Base-by-base conservation (phyloP, 345 rosid genomes). In the Eucalyptus pumila region DNA sequence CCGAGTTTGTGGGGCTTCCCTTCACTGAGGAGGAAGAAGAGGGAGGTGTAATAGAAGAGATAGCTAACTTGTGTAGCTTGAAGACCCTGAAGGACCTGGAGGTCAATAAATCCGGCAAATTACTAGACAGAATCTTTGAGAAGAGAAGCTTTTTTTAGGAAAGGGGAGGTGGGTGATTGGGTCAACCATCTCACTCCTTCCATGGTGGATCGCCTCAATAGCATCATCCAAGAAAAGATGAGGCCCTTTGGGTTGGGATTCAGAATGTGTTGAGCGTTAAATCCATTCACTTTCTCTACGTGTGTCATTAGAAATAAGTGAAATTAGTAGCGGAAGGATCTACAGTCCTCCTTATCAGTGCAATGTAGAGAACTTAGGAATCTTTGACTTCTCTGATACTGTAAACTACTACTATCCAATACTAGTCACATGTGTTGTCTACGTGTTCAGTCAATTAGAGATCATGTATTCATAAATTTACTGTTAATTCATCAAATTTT, bases 101-200 rank as follows among this genome's bases (percentile, higher is more conserved):
- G 23, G 80, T 15, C 80, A 67, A 67, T 19, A 67, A 67, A 32
- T 15, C 21, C 3, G 40, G 80, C 80, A 32, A n/a, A 16, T 14
- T 67, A 14, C 19, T 6, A 7, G 16, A 0, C 15, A 5, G 0
- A 13, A 58, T 3, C 8, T 0, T 58, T 10, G 80, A 67, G 21
- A 67, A 67, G 23, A 32, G 23, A 67, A 67, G 11, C 21, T 67
- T 15, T 32, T 32, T 67, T 67, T 6, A 67, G 80, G 42, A 32
- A 67, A 67, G 80, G 80, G 11, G 21, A 67, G 80, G 80, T 67
- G 80, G 80, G 80, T 15, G 23, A 32, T 67, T 67, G 80, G 80
- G 40, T 67, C 3, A 67, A 67, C 40, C 40, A 67, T 67, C 80
- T 67, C 40, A 32, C 40, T n/a, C 80, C 80, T 32, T 67, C 40